phyloP scores from a whole-genome alignment of 2,329 filamentous ascomycete species.

The Diatrype stigma region DNA sequence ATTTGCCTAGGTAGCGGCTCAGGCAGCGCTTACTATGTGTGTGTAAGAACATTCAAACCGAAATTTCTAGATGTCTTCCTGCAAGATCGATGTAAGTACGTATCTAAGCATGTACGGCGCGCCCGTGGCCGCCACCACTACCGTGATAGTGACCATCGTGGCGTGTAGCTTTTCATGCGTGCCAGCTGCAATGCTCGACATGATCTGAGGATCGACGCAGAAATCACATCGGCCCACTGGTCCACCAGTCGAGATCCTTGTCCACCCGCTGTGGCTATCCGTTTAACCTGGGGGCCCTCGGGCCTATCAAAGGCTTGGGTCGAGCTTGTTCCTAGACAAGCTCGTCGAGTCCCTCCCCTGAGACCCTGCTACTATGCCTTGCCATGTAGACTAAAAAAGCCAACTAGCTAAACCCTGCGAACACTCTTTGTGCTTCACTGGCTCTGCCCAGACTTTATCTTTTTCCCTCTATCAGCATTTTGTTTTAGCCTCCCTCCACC shows the following conservation, averaged over 20 bases:
- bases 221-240: background rate
- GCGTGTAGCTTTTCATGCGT: background rate
- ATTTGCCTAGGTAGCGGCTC: background rate
- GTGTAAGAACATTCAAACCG: background rate
- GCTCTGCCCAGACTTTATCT: background rate
- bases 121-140: too few species aligned
- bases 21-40: background rate
- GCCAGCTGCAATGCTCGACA: background rate
- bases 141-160: background rate
- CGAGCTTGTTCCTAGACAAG: background rate
- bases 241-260: background rate
- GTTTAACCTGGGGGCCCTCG: background rate
- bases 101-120: too few species aligned
- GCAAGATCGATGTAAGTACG: background rate
- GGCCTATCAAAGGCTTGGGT: background rate
- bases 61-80: background rate
- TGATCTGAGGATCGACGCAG: slow-evolving; percentile 1
- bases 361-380: background rate
- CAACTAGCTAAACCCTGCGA: background rate
- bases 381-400: too few species aligned
- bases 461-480: too few species aligned
- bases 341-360: background rate
- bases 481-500: too few species aligned
- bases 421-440: background rate
- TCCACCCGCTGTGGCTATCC: background rate